A percentile compares a stretch with the other conserved stretches of the same genome.
These are phyloP conservation scores for Hyphopichia fennica DNA, from an alignment of 1,139 yeast species.

Conservation along the genomic window DNA sequence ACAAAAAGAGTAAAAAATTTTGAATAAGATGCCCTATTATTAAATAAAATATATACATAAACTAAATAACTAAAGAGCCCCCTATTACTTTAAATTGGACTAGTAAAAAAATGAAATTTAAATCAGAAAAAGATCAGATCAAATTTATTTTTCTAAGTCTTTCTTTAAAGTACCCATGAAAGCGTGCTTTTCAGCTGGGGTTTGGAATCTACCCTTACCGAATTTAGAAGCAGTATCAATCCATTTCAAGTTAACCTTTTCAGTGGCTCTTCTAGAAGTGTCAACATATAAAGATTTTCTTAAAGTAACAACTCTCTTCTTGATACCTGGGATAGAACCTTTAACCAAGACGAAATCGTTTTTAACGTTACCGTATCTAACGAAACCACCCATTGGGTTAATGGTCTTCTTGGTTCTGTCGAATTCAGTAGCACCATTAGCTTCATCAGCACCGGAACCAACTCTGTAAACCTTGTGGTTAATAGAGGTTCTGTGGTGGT, in stretches of 20 bases:
- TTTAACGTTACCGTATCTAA: slow-evolving; percentile 97
- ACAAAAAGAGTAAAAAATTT: not conserved
- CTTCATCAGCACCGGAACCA: slow-evolving; percentile 94
- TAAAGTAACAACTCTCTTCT: slow-evolving; percentile 98
- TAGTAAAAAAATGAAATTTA: not conserved
- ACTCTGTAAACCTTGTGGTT: slow-evolving; percentile 99
- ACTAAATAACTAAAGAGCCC: not conserved
- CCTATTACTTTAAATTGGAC: not conserved
- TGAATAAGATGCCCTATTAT: not conserved
- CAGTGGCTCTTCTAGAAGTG: slow-evolving; percentile 97
- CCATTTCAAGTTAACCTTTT: slow-evolving; percentile 97
- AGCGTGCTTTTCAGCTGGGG: slow-evolving; percentile 99
- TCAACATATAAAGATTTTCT: slow-evolving; percentile 98
- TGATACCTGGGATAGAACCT: slow-evolving; percentile 99
- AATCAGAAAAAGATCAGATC: slow-evolving; percentile 2
- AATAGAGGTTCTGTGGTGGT: slow-evolving; percentile 99
- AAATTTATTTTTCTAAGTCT: slow-evolving; percentile 53
- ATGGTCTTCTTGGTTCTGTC: slow-evolving; percentile 99
- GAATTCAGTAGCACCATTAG: slow-evolving; percentile 93
- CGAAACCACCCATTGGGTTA: slow-evolving; percentile 99
- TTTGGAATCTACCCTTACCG: slow-evolving; percentile 99
- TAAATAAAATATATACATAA: not conserved
- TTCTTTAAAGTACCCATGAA: slow-evolving; percentile 99
- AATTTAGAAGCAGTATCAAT: slow-evolving; percentile 99
- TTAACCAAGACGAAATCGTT: slow-evolving; percentile 96